These are phyloP conservation scores for Rhinocladiella mackenziei DNA, from an alignment of 2,329 filamentous ascomycete species.

Conservation along the genomic window DNA sequence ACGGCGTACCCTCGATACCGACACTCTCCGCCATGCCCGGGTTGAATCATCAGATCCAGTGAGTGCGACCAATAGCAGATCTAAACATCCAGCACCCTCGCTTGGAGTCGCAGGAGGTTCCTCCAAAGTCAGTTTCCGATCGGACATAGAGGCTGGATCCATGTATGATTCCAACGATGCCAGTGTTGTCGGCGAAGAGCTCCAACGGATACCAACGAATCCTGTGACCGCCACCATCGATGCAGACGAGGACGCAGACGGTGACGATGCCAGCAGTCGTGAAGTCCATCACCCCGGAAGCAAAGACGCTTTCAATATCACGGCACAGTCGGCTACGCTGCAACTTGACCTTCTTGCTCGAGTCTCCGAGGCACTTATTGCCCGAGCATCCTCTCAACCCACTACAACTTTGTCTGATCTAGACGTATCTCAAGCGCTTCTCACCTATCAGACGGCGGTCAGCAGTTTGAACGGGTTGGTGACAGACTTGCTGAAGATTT, in stretches of 20 bases:
- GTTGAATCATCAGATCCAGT: constrained; percentile 56
- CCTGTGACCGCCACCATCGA: constrained; percentile 51
- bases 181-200: constrained; percentile 49
- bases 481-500: constrained; percentile 84
- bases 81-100: constrained; percentile 35
- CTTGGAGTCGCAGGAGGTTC: constrained; percentile 38
- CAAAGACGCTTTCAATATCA: constrained; percentile 95
- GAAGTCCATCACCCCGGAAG: constrained; percentile 66
- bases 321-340: constrained; percentile 86
- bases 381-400: constrained; percentile 59
- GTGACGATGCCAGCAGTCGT: constrained; percentile 75
- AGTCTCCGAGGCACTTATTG: constrained; percentile 62
- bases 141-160: constrained; percentile 54
- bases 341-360: constrained; percentile 87
- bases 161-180: constrained; percentile 55
- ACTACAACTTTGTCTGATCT: constrained; percentile 70
- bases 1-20: constrained; percentile 68
- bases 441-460: constrained; percentile 85
- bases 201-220: constrained; percentile 48
- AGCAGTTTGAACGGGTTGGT: constrained; percentile 80
- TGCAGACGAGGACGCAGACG: constrained; percentile 65
- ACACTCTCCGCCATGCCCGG: constrained; percentile 73
- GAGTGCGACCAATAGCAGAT: constrained; percentile 37
- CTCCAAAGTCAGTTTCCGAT: constrained; percentile 47
- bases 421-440: constrained; percentile 69